Conservation (phyloP, 768 basidiomycete species). For the Termitomyces sp. region DNA sequence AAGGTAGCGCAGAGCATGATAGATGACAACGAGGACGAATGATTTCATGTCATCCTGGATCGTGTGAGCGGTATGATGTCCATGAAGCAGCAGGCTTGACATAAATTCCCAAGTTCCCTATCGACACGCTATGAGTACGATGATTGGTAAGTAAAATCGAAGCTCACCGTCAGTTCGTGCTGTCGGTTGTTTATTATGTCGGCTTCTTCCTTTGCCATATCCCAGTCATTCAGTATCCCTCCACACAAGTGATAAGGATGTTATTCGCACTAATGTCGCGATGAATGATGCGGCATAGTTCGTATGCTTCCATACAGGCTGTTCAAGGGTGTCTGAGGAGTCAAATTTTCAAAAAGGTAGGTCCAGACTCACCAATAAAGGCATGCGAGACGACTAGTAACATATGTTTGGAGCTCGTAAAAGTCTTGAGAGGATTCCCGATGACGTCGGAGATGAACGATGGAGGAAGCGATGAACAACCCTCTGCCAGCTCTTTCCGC, state of each 20-base stretch:
- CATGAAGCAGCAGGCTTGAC: conserved; percentile 4
- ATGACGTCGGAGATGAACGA: conserved; percentile 11
- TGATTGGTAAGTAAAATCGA: background rate
- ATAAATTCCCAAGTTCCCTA: conserved; percentile 14
- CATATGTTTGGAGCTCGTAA: conserved; percentile 11
- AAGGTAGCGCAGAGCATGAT: no score
- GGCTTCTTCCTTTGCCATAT: background rate
- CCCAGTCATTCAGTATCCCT: no score
- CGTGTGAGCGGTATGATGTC: no score
- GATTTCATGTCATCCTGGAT: conserved; percentile 8
- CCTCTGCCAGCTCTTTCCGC: background rate
- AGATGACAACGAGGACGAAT: conserved; percentile 5
- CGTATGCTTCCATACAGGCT: background rate
- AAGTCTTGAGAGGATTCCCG: conserved; percentile 5
- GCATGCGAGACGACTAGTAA: conserved; percentile 17
- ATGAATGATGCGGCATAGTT: no score
- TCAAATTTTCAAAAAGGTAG: no score
- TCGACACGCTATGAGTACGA: background rate
- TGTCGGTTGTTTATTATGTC: background rate
- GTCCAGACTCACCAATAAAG: conserved; percentile 13
- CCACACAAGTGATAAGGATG: no score
- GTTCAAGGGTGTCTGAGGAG: no score
- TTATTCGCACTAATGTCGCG: no score
- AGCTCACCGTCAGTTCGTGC: conserved; percentile 8
- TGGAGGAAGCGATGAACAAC: conserved; percentile 14